Evolutionary conservation across 208 protist species (phyloP), one percentile per base, ranked within the genome.

Genomic region (Wallacemonas sp.): DNA sequence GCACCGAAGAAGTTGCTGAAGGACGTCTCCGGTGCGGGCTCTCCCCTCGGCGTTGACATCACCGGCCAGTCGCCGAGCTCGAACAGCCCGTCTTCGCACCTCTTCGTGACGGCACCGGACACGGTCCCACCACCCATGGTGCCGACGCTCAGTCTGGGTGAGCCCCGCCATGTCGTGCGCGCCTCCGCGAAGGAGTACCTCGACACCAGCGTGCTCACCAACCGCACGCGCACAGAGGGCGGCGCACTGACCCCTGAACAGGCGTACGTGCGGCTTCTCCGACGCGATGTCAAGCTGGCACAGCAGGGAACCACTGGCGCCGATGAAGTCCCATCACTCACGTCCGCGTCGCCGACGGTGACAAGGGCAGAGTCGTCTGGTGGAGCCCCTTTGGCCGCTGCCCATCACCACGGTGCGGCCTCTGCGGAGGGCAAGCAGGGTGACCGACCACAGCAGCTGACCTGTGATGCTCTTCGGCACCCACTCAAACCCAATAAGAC

Each of bases 231-330:
- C 15, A 4, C 8, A 3, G 50, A 57, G 13, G 50, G 50, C 32
- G 5, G 17, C 9, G 50, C 22, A 15, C 29, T 57, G n/a, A 33
- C 30, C 4, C 50, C 50, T 37, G 50, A 57, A 32, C 50, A 57
- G 32, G 32, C 19, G n/a, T 57, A 57, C 50, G 50, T 57, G 30
- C 50, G 50, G n/a, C 50, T 57, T 4, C 50, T 57, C 12, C 50
- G 50, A 6, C 26, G 32, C 10, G 50, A 57, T 10, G 29, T 37
- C 15, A 57, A 57, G 50, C 50, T 57, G 15, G 50, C 34, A 15
- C 30, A 57, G 50, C 6, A 21, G 9, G 50, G 30, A 15, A 57
- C 50, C n/a, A n/a, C 32, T 4, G 29, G 50, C 15, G 50, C 50
- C 5, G 50, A 32, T 6, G 50, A 57, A 6, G 50, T 57, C 12